A percentile compares a stretch with the other conserved stretches of the same genome.
phyloP scores from a whole-genome alignment of 108 stramenopile genomes.

The Cyclotella atomus region DNA sequence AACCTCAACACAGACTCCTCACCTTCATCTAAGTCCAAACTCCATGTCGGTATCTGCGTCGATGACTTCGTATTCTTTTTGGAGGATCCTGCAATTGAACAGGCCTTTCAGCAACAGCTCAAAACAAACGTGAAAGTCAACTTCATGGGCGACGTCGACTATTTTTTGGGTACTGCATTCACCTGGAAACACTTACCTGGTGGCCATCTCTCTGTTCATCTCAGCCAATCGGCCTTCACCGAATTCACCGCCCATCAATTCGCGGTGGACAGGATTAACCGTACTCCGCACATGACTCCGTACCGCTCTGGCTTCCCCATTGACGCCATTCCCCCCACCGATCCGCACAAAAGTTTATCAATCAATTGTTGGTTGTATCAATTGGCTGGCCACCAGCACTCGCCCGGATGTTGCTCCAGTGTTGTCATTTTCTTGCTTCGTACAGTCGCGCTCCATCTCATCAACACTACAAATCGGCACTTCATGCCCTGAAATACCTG shows the following conservation, averaged over 20 bases:
- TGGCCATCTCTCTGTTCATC: conserved; percentile 17
- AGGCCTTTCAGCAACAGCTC: neutral
- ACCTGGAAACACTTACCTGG: conserved; percentile 1
- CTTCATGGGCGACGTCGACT: conserved; percentile 32
- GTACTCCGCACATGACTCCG: conserved; percentile 23
- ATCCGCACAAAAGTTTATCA: conserved; percentile 11
- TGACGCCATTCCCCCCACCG: conserved; percentile 13
- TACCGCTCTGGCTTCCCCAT: conserved; percentile 37
- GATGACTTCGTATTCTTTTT: conserved; percentile 33
- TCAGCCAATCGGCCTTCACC: conserved; percentile 32
- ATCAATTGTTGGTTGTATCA: conserved; percentile 22
- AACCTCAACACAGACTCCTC: neutral
- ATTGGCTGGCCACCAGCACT: conserved; percentile 19
- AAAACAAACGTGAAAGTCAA: neutral
- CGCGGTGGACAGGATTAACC: neutral
- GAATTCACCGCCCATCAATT: conserved; percentile 17
- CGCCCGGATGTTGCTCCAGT: conserved; percentile 14
- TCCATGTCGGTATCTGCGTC: conserved; percentile 23
- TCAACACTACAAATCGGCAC: conserved; percentile 8
- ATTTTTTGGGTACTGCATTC: conserved; percentile 31
- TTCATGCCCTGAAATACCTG: conserved; percentile 2
- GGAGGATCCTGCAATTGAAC: neutral
- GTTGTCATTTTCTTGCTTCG: conserved; percentile 11
- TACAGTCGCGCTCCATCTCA: neutral
- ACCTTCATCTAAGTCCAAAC: neutral